phyloP scores from a whole-genome alignment of 306 rosid genomes.

The Cicer pinnatifidum region DNA sequence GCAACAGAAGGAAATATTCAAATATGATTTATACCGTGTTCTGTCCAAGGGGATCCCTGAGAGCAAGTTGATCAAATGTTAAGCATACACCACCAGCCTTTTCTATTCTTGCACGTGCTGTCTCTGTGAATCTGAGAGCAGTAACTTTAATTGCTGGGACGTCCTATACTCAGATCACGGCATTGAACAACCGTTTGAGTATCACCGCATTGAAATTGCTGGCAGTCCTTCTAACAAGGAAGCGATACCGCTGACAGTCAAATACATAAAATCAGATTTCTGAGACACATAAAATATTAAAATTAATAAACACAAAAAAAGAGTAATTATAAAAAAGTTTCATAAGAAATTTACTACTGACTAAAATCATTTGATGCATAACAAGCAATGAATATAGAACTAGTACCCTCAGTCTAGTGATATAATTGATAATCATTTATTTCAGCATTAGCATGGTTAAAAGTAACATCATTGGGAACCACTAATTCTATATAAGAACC shows the following conservation, averaged over 20 bases:
- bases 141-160: conserved; percentile 70
- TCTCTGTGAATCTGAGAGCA: conserved; percentile 75
- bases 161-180: conserved; percentile 72
- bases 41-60: conserved; percentile 78
- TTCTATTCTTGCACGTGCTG: conserved; percentile 80
- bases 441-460: conserved; percentile 85
- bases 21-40: conserved; percentile 60
- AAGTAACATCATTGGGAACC: conserved; percentile 48
- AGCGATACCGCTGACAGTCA: conserved; percentile 67
- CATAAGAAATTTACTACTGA: not conserved
- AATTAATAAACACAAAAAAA: not conserved
- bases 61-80: conserved; percentile 82
- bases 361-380: not conserved
- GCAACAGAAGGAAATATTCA: not conserved
- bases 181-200: conserved; percentile 77
- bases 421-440: conserved; percentile 46
- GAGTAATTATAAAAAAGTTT: not conserved
- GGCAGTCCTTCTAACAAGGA: conserved; percentile 74
- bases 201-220: conserved; percentile 73
- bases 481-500: not conserved
- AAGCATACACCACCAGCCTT: conserved; percentile 83
- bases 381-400: not conserved
- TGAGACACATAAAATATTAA: no score
- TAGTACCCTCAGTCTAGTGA: conserved; percentile 64
- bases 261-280: conserved; percentile 37